Conservation (phyloP, 352 stramenopile species). For the Halophytophthora polymorphica region DNA sequence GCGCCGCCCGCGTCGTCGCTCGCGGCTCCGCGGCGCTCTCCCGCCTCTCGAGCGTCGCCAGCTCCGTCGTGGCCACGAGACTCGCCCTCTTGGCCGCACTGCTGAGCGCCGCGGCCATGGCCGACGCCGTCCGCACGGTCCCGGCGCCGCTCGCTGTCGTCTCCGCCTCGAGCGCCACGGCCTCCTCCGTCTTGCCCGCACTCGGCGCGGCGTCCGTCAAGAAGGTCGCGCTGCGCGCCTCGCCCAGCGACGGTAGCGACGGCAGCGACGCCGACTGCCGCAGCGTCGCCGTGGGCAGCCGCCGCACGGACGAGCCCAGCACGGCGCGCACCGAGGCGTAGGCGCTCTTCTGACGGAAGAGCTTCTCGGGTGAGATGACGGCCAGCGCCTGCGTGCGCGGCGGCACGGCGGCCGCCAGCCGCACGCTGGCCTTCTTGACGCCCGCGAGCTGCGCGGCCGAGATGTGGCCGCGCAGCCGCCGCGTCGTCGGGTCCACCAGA, state of each 20-base stretch:
- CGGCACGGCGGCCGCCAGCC: constrained; percentile 19
- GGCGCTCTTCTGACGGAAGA: constrained; percentile 64
- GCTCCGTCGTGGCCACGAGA: constrained; percentile 15
- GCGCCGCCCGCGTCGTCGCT: constrained; percentile 29
- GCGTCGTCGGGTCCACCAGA: constrained; percentile 44
- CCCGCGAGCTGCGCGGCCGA: constrained; percentile 41
- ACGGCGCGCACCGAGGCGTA: constrained; percentile 62
- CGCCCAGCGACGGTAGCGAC: constrained; percentile 21
- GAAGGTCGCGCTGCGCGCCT: constrained; percentile 20
- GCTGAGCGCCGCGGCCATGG: not conserved
- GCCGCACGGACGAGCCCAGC: constrained; percentile 49
- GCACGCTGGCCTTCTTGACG: constrained; percentile 47
- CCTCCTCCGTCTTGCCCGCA: constrained; percentile 1
- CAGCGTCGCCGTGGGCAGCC: constrained; percentile 33
- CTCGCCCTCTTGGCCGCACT: constrained; percentile 2
- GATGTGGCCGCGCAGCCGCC: constrained; percentile 35
- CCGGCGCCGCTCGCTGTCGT: constrained; percentile 1
- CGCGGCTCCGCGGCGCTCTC: constrained; percentile 12
- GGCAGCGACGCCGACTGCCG: constrained; percentile 31
- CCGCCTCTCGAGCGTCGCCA: constrained; percentile 26
- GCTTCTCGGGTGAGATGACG: constrained; percentile 63
- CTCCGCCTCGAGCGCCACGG: not conserved
- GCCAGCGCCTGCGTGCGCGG: constrained; percentile 36
- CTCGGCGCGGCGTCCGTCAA: constrained; percentile 1
- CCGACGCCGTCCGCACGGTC: not conserved